A percentile compares a stretch with the other conserved stretches of the same genome.
Evolutionary conservation across 192 early-diverging fungal species (phyloP).

Genomic region (Coemansia sp.): DNA sequence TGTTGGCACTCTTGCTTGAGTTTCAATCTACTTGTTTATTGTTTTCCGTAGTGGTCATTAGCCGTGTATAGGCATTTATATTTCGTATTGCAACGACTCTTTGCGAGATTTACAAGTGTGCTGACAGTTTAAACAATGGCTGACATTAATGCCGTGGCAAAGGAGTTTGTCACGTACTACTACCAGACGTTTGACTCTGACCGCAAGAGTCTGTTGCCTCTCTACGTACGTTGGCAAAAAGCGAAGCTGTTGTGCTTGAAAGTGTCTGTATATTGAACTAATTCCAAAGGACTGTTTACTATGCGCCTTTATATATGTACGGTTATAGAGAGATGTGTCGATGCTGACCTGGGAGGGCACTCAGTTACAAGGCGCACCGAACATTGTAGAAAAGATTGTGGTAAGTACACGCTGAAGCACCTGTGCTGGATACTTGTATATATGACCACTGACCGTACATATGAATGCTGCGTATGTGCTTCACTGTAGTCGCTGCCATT

Average conservation of each 20-base stretch:
- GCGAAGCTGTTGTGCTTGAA: background rate
- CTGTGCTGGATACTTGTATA: background rate
- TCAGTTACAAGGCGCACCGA: conserved; percentile 58
- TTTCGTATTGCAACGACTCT: background rate
- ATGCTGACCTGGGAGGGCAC: conserved; percentile 87
- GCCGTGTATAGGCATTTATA: too few relatives aligned
- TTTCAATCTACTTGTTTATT: too few relatives aligned
- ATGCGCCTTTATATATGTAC: background rate
- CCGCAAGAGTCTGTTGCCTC: conserved; percentile 61
- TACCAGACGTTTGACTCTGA: conserved; percentile 82
- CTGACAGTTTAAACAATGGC: conserved; percentile 1
- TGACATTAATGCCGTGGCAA: conserved; percentile 37
- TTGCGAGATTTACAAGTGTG: conserved; percentile 1
- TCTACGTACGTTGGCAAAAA: conserved; percentile 65
- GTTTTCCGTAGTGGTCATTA: too few relatives aligned
- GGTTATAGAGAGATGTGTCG: conserved; percentile 68
- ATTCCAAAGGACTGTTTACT: background rate
- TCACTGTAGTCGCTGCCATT: conserved; percentile 68
- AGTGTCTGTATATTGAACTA: background rate
- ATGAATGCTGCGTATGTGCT: background rate
- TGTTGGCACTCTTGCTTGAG: too few relatives aligned
- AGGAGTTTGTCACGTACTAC: conserved; percentile 82
- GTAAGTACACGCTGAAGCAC: conserved; percentile 47
- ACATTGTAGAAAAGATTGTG: conserved; percentile 76
- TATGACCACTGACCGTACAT: background rate